Evolutionary conservation across 1,284 basidiomycete species (phyloP), one percentile per base, ranked within the genome.

Genomic region (Ganoderma resinaceum): DNA sequence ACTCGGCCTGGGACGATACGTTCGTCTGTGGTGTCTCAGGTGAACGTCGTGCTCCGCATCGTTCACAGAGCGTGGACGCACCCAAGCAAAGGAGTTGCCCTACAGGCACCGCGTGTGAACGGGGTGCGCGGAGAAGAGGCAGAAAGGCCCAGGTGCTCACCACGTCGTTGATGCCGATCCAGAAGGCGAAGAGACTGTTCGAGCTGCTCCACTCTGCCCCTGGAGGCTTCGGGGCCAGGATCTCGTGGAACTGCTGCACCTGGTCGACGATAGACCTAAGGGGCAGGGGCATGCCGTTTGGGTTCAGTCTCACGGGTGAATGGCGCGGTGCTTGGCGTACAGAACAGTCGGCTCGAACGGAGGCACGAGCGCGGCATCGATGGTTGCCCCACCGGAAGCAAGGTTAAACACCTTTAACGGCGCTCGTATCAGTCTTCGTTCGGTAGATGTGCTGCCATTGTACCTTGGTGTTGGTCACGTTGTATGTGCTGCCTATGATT

Each of bases 121-220:
- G 29, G 55, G 31, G 29, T 3, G n/a, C 60, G 38, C 59, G 60
- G 49, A 46, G 55, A 62, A 49, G 38, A 42, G 62, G 62, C 40
- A 46, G 63, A 49, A 37, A 59, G 7, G 31, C 33, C 68, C 49
- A 52, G 69, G 43, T n/a, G 49, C 37, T 53, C 76, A 89, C 87
- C 58, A 89, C 83, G 71, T 89, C 89, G 66, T 90, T 90, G 66
- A 91, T 91, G 6, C 89, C 89, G 72, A 91, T 89, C 87, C 88
- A 91, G 63, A 90, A 74, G 3, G 86, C 85, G 74, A 90, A 90
- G 1, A 90, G 78, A 37, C 87, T 84, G 74, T 90, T 85, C 2
- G 82, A 79, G 71, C 85, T 84, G 53, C 81, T 75, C 89, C 89
- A 91, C 46, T 80, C 70, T 0, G 86, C 88, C 20, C 82, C 85